Conservation (phyloP, 1,284 basidiomycete species). For the Cystobasidiaceae sp. region DNA sequence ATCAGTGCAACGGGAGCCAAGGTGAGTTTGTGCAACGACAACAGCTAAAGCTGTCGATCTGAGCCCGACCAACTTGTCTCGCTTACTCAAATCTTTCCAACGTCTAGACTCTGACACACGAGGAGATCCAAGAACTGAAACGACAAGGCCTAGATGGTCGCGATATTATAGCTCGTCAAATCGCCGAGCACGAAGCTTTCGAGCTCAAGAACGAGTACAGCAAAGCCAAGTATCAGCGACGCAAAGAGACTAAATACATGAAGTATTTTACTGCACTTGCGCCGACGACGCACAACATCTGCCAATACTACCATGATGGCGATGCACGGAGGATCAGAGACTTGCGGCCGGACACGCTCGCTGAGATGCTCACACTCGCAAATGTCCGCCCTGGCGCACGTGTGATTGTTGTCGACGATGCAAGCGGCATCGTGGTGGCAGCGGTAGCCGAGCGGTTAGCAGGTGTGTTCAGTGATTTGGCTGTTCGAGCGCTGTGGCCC, state of each 20-base stretch:
- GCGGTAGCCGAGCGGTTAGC: conserved; percentile 80
- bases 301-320: conserved; percentile 74
- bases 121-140: conserved; percentile 53
- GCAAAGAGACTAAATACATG: conserved; percentile 90
- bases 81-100: not conserved
- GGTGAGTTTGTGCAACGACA: conserved; percentile 70
- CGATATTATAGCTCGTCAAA: conserved; percentile 90
- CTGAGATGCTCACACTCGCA: conserved; percentile 77
- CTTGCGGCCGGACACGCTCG: conserved; percentile 79
- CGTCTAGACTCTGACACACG: conserved; percentile 20
- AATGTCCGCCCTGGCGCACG: conserved; percentile 80
- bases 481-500: not conserved
- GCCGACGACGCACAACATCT: conserved; percentile 80
- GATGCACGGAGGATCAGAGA: conserved; percentile 73
- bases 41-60: too few species aligned
- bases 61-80: conserved; percentile 47
- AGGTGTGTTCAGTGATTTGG: conserved; percentile 52
- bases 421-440: conserved; percentile 80
- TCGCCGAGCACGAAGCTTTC: conserved; percentile 82
- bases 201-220: conserved; percentile 90
- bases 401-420: conserved; percentile 87
- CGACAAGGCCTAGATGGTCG: conserved; percentile 67
- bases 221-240: conserved; percentile 91
- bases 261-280: conserved; percentile 84
- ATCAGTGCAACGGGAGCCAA: conserved; percentile 69